Evolutionary conservation across 2,329 filamentous ascomycete genomes (phyloP), one percentile per base, ranked within the genome.

Genomic region (Aspergillus tamarii): DNA sequence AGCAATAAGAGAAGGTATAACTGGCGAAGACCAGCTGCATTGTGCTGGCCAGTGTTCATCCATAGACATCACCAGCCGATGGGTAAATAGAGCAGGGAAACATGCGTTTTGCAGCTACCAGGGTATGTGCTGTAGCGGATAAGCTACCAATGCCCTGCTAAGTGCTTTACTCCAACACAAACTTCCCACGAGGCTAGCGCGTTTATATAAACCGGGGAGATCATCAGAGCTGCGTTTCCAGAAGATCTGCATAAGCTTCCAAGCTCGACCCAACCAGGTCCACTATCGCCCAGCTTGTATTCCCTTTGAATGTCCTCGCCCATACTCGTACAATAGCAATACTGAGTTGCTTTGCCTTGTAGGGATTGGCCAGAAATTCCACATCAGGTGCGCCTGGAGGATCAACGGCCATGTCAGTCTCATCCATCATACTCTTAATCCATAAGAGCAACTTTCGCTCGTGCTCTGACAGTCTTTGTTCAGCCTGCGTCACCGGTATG

Each of bases 381-480:
- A 80, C 63, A 50, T 82, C 80, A 19, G 76, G 76, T 14, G 74
- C 73, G 3, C 78, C 76, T 4, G 72, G 71, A 19, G 76, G 72
- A 62, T 76, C 74, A 21, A 81, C 75, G 28, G 77, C 77, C 78
- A 82, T 82, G 63, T 83, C 80, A 14, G 81, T 82, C 72, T 83
- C 81, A 65, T 83, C 80, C 73, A 83, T 81, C 76, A 83, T 81
- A 64, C 79, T 81, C 60, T 81, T 82, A 46, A 83, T 80, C 81
- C 81, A 83, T 30, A 81, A 67, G 12, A 83, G 74, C 16, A 83
- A 69, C 66, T 83, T 83, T 8, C 80, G 73, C 69, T 83, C 81
- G 63, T 83, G 81, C 32, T 82, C 81, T 4, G 80, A 81, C 19
- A 83, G 72, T 30, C 74, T 71, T 57, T 82, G 79, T 53, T 81